A percentile compares a stretch with the other conserved stretches of the same genome.
Conservation (phyloP, 176 grass and related monocot species). For the Miscanthus lutarioriparius region DNA sequence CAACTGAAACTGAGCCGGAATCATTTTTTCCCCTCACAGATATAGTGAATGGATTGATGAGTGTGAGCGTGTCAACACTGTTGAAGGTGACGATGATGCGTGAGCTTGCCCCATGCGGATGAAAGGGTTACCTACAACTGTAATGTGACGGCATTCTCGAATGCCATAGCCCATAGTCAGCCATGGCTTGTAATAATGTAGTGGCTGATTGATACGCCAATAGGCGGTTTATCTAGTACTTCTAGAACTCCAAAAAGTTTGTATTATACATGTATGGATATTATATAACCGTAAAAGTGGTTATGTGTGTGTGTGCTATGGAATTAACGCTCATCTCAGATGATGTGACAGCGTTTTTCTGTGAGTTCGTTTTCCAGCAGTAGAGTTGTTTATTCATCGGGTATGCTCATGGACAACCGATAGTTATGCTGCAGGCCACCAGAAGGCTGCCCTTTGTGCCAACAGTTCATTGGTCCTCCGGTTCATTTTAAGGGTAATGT, state of each 20-base stretch:
- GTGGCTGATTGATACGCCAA: slow-evolving; percentile 5
- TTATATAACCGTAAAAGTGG: slow-evolving; percentile 4
- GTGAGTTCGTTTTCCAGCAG: neutral
- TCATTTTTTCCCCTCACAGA: slow-evolving; percentile 24
- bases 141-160: slow-evolving; percentile 1
- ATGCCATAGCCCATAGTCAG: slow-evolving; percentile 28
- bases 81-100: slow-evolving; percentile 63
- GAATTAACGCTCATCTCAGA: neutral
- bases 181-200: slow-evolving; percentile 22
- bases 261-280: slow-evolving; percentile 13
- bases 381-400: neutral
- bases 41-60: slow-evolving; percentile 91
- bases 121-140: neutral
- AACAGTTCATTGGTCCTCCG: too few relatives aligned
- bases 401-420: too few relatives aligned
- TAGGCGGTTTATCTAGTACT: slow-evolving; percentile 30
- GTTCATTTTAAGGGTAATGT: too few relatives aligned
- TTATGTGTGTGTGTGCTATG: neutral
- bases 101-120: neutral
- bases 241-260: neutral
- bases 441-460: too few relatives aligned
- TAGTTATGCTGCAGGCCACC: too few relatives aligned
- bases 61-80: slow-evolving; percentile 70
- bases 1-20: neutral
- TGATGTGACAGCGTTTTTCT: neutral